Percentiles rank a stretch among this genome's conserved stretches.
These are phyloP conservation scores for Dissoconium aciculare DNA, from an alignment of 2,329 filamentous ascomycete species.

Conservation along the genomic window DNA sequence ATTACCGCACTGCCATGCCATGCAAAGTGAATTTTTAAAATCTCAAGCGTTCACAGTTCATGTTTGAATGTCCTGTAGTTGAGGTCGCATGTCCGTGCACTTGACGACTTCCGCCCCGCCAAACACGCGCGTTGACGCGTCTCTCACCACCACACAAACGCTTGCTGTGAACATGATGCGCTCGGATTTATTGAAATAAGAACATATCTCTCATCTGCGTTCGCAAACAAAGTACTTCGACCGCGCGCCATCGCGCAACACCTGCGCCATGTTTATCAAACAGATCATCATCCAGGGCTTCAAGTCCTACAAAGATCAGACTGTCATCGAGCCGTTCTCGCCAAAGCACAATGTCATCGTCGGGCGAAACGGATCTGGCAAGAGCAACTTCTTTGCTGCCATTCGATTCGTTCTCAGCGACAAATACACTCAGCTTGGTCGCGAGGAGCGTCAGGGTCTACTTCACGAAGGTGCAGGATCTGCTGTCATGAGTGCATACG, in stretches of 20 bases:
- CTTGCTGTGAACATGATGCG: too few relatives aligned
- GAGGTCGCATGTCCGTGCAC: too few relatives aligned
- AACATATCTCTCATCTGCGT: too few relatives aligned
- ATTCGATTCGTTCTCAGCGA: conserved; percentile 97
- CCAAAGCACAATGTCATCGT: conserved; percentile 97
- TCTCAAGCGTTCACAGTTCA: too few relatives aligned
- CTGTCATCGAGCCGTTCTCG: conserved; percentile 94
- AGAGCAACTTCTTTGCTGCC: conserved; percentile 98
- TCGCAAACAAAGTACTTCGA: too few relatives aligned
- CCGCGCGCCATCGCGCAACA: conserved; percentile 3
- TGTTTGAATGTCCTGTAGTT: too few relatives aligned
- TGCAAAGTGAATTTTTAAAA: too few relatives aligned
- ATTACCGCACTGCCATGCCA: too few relatives aligned
- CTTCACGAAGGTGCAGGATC: conserved; percentile 97
- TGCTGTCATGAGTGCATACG: conserved; percentile 98
- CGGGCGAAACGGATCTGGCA: conserved; percentile 95
- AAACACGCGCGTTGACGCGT: too few relatives aligned
- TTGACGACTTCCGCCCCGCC: too few relatives aligned
- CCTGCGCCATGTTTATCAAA: conserved; percentile 74
- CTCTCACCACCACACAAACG: too few relatives aligned
- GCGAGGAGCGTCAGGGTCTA: conserved; percentile 87
- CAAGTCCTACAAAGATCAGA: conserved; percentile 95
- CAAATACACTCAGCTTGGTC: conserved; percentile 78
- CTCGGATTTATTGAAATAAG: too few relatives aligned
- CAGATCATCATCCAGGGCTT: conserved; percentile 99